Conservation (phyloP, 345 rosid species). For the Theobroma cacao region DNA sequence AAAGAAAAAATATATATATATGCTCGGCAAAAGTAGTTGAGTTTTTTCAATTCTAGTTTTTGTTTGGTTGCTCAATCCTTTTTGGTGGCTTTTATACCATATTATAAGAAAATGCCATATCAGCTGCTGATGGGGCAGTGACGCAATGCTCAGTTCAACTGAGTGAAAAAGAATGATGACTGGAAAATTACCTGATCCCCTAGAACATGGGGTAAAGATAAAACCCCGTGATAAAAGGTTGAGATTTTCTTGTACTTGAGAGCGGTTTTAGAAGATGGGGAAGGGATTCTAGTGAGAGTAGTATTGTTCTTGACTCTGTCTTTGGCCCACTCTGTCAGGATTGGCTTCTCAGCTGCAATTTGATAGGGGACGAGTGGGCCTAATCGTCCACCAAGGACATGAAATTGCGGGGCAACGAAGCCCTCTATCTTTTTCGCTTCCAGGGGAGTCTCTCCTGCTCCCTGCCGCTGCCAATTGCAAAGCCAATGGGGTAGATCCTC, state of each 20-base stretch:
- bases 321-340: constrained; percentile 8
- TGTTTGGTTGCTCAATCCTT: background rate
- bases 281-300: background rate
- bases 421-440: background rate
- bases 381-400: background rate
- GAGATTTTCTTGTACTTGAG: constrained; percentile 17
- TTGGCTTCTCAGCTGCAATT: background rate
- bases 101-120: constrained; percentile 14
- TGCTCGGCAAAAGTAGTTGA: constrained; percentile 12
- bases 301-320: background rate
- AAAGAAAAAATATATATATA: constrained; percentile 1
- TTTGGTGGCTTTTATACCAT: background rate
- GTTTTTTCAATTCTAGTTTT: background rate
- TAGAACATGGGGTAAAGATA: background rate
- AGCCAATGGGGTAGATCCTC: background rate
- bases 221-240: background rate
- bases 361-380: background rate
- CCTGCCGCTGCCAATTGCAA: background rate
- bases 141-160: constrained; percentile 17
- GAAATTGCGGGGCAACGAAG: background rate
- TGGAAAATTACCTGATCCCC: constrained; percentile 14
- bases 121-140: constrained; percentile 3
- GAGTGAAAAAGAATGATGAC: constrained; percentile 5
- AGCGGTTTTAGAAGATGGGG: constrained; percentile 2
- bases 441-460: background rate